A percentile compares a stretch with the other conserved stretches of the same genome.
These are phyloP conservation scores for Acer campestre DNA, from an alignment of 345 rosid species.

Conservation along the genomic window DNA sequence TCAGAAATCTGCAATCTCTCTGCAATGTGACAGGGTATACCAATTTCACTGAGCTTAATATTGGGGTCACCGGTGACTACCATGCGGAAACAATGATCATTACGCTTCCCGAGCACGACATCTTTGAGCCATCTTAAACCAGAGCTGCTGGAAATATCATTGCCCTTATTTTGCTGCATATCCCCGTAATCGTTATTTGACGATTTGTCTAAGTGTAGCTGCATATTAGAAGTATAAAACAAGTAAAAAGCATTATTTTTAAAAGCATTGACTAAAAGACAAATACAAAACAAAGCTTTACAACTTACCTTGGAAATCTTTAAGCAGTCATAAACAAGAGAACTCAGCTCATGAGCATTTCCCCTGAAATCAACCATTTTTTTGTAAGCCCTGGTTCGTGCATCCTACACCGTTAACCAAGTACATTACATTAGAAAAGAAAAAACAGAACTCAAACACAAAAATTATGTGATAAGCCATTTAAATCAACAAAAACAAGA, in stretches of 20 bases:
- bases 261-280: background rate
- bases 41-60: constrained; percentile 71
- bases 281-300: background rate
- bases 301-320: constrained; percentile 78
- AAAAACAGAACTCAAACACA: constrained; percentile 6
- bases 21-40: constrained; percentile 79
- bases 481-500: constrained; percentile 4
- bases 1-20: constrained; percentile 78
- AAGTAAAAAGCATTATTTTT: constrained; percentile 11
- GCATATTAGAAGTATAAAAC: constrained; percentile 26
- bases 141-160: constrained; percentile 48
- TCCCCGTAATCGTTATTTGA: constrained; percentile 42
- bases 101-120: constrained; percentile 85
- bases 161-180: constrained; percentile 45
- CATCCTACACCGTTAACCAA: constrained; percentile 54
- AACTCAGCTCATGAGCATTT: constrained; percentile 59
- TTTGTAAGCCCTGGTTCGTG: constrained; percentile 71
- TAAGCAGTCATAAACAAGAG: constrained; percentile 71
- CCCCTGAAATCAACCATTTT: constrained; percentile 78
- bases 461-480: constrained; percentile 8
- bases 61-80: constrained; percentile 88
- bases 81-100: constrained; percentile 81
- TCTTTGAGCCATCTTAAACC: constrained; percentile 93
- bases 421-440: constrained; percentile 16
- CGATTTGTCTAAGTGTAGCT: constrained; percentile 70